Percentiles rank a stretch among this genome's conserved stretches.
Evolutionary conservation across 139 green algal species (phyloP).

Genomic region (Closterium sp.): DNA sequence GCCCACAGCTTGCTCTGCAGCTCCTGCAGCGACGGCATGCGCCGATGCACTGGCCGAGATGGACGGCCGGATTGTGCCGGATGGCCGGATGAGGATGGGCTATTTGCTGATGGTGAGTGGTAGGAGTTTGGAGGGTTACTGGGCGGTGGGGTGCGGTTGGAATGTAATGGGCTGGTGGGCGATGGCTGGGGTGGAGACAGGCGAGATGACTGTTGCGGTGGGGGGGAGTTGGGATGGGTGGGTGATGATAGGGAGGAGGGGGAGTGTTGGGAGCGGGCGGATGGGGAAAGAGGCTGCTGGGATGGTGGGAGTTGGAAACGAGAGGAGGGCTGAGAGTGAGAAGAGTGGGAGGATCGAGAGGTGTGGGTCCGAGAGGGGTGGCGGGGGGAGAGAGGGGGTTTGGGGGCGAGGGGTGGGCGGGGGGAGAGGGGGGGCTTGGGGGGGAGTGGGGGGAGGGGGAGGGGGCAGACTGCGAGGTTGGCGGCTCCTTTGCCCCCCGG

Average conservation of each 20-base stretch:
- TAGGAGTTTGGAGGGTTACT: neutral
- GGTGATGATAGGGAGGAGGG: neutral
- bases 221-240: neutral
- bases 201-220: neutral
- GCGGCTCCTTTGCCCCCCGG: neutral
- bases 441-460: neutral
- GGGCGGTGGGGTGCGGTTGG: neutral
- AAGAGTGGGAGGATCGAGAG: neutral
- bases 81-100: too few species aligned
- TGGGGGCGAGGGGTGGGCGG: neutral
- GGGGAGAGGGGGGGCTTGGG: neutral
- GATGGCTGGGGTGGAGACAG: neutral
- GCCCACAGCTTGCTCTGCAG: conserved; percentile 4
- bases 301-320: neutral
- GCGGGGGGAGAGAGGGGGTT: neutral
- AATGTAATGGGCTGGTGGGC: neutral
- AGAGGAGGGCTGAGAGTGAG: neutral
- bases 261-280: neutral
- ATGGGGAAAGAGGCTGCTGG: neutral
- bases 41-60: neutral
- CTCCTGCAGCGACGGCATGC: neutral
- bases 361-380: neutral
- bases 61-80: too few species aligned
- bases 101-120: too few species aligned
- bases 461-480: neutral